These are phyloP conservation scores for Chlorella sp. DNA, from an alignment of 139 green algal species.

Conservation along the genomic window DNA sequence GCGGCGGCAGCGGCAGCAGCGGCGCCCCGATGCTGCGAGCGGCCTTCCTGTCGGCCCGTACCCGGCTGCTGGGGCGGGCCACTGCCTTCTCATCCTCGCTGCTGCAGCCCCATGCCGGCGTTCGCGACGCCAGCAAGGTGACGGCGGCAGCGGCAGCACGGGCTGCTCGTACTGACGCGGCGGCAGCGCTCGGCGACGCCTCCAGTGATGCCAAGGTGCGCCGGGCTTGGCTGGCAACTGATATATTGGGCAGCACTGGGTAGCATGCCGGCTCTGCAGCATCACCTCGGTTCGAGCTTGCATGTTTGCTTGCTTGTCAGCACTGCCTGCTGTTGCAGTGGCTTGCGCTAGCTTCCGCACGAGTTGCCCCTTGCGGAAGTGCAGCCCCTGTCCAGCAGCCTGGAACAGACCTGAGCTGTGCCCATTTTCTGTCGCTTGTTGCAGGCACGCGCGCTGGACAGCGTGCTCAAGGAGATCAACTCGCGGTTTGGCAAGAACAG, in stretches of 20 bases:
- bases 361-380: neutral
- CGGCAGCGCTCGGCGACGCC: neutral
- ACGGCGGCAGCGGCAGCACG: conserved; percentile 2
- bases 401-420: too few species aligned
- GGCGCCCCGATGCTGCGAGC: neutral
- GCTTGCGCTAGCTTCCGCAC: too few species aligned
- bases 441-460: conserved; percentile 59
- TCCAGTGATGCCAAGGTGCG: neutral
- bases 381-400: too few species aligned
- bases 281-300: too few species aligned
- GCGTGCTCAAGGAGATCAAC: conserved; percentile 64
- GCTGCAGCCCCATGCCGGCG: neutral
- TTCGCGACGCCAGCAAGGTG: neutral
- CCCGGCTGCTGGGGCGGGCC: conserved; percentile 16
- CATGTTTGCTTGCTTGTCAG: too few species aligned
- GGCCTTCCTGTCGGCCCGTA: neutral
- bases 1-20: neutral
- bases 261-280: too few species aligned
- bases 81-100: conserved; percentile 4
- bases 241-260: neutral
- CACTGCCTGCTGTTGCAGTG: too few species aligned
- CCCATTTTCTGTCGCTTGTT: too few species aligned
- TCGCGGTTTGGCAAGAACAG: conserved; percentile 68
- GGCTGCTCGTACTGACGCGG: neutral
- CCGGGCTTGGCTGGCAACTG: neutral